Base-by-base conservation (phyloP, 2,329 filamentous ascomycete genomes). In the Periconia sp. region DNA sequence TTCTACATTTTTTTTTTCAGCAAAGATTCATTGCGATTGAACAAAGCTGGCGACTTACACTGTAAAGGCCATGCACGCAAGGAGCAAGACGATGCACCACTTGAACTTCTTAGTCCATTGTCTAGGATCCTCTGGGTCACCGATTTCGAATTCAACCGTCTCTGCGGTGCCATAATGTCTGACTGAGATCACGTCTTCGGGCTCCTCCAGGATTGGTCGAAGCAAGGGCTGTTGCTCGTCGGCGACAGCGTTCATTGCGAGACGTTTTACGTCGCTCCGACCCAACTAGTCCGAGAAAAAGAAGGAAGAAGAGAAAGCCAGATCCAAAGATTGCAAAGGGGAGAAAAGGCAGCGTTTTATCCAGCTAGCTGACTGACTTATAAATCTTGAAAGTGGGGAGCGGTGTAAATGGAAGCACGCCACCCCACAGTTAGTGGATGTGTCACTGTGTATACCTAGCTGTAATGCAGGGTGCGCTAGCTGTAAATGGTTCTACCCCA, bases 61-160 rank as follows among this genome's bases (percentile, higher is more conserved):
- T 17, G 67, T 71, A 33, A 73, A 73, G 6, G 70, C 68, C 62
- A 68, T 68, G 15, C 60, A 61, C 17, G 70, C 68, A 33, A 74
- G 62, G 37, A 74, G 50, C 30, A 63, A 55, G 13, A 73, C 70
- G 49, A 72, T 66, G 19, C 54, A 57, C 66, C 67, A 71, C 50
- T 69, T 72, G 42, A 67, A 72, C 15, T 52, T 56, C 18, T 50
- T 17, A 2, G 64, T 58, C 71, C 71, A 74, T 41, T 73, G 61
- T 40, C 59, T 54, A 6, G 70, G 70, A 45, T 71, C 61, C 33
- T 71, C 66, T 47, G 54, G 53, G 51, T 72, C 69, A 35, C 62
- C 54, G 18, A 54, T 23, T 19, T 71, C 63, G 48, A 73, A 73
- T 43, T 68, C 66, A 15, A 66, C 52, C 14, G 62, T 65, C 15